These are phyloP conservation scores for Hylodesmum podocarpum DNA, from an alignment of 306 rosid species.

Conservation along the genomic window DNA sequence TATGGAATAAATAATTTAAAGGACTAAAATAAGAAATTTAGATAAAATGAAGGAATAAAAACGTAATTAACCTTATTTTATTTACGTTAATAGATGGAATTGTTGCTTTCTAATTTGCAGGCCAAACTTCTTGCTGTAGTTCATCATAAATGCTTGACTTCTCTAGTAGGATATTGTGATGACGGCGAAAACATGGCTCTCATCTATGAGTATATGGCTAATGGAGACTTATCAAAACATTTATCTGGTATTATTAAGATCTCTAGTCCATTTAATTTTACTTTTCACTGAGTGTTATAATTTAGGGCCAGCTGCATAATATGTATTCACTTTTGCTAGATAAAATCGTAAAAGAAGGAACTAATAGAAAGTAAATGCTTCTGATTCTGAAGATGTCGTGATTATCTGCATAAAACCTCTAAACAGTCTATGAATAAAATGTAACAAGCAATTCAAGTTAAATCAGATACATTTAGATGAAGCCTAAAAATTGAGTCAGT, in stretches of 20 bases:
- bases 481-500: conserved; percentile 4
- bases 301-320: not conserved
- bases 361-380: not conserved
- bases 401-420: not conserved
- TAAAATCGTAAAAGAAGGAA: not conserved
- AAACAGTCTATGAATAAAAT: not conserved
- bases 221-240: conserved; percentile 47
- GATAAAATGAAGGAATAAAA: too few relatives aligned
- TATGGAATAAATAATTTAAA: too few relatives aligned
- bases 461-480: not conserved
- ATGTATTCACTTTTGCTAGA: not conserved
- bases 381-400: not conserved
- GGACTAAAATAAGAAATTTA: too few relatives aligned
- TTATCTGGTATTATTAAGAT: conserved; percentile 39
- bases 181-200: conserved; percentile 51
- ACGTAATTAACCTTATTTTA: not conserved
- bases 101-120: conserved; percentile 32
- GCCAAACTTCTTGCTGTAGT: conserved; percentile 50
- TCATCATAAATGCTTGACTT: conserved; percentile 56
- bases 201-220: conserved; percentile 58
- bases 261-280: not conserved
- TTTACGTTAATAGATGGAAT: not conserved
- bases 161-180: conserved; percentile 54
- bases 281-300: not conserved
- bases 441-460: not conserved